phyloP scores from a whole-genome alignment of 2,329 filamentous ascomycete species.

The Colletotrichum sp. region DNA sequence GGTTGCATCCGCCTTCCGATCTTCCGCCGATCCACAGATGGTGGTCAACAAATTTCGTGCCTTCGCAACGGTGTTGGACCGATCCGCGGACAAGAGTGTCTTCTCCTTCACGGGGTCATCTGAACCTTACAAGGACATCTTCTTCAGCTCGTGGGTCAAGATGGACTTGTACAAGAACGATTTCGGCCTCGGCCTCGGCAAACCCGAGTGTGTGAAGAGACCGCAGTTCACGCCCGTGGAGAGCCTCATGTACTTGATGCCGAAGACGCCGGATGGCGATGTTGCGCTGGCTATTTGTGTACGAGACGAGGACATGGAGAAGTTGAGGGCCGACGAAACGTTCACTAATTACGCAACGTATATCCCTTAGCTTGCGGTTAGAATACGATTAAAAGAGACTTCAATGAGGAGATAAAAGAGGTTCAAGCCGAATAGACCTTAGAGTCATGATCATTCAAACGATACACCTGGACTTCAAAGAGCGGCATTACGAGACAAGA shows the following conservation, averaged over 20 bases:
- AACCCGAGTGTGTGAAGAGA: slow-evolving; percentile 50
- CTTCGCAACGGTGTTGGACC: slow-evolving; percentile 43
- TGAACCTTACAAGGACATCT: slow-evolving; percentile 46
- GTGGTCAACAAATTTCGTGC: slow-evolving; percentile 41
- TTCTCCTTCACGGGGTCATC: slow-evolving; percentile 39
- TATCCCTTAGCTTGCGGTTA: slow-evolving; percentile 18
- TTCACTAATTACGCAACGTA: slow-evolving; percentile 43
- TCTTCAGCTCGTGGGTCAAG: slow-evolving; percentile 61
- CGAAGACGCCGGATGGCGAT: slow-evolving; percentile 44
- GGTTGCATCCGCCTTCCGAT: slow-evolving; percentile 36
- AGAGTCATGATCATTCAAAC: background rate
- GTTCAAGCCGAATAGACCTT: background rate
- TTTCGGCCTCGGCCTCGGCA: slow-evolving; percentile 51
- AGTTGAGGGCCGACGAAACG: slow-evolving; percentile 44
- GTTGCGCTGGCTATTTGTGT: slow-evolving; percentile 50
- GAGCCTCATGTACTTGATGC: slow-evolving; percentile 55
- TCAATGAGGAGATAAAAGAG: accelerated
- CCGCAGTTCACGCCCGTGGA: slow-evolving; percentile 51
- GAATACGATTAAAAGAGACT: background rate
- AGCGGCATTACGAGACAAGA: too few species aligned
- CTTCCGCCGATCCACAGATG: slow-evolving; percentile 37
- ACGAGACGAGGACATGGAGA: slow-evolving; percentile 50
- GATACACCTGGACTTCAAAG: background rate
- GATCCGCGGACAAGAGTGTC: slow-evolving; percentile 36
- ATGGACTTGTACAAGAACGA: slow-evolving; percentile 48